Percentiles rank a stretch among this genome's conserved stretches.
These are phyloP conservation scores for Platanthera zijinensis DNA, from an alignment of 106 monocot species.

Conservation along the genomic window DNA sequence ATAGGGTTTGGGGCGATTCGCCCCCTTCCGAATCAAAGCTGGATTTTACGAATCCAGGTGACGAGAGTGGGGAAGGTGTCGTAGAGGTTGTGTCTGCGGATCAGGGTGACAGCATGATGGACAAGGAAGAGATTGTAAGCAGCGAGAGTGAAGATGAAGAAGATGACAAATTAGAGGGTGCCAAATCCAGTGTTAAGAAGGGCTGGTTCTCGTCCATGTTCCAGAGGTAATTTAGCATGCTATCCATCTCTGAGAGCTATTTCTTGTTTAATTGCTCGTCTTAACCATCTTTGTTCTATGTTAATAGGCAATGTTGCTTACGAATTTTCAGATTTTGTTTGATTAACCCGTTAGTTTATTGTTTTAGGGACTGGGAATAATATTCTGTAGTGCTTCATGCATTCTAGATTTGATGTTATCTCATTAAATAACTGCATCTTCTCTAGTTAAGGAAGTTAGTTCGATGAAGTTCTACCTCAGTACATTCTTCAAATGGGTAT, in stretches of 20 bases:
- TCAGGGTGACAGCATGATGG: constrained; percentile 98
- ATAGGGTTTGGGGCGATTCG: constrained; percentile 90
- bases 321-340: background rate
- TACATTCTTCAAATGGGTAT: background rate
- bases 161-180: constrained; percentile 42
- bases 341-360: background rate
- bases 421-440: background rate
- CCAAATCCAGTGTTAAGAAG: constrained; percentile 46
- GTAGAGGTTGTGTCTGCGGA: constrained; percentile 40
- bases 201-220: constrained; percentile 92
- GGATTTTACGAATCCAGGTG: constrained; percentile 75
- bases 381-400: background rate
- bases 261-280: background rate
- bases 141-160: constrained; percentile 86
- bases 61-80: constrained; percentile 71
- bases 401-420: background rate
- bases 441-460: too few relatives aligned
- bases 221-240: constrained; percentile 47
- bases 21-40: constrained; percentile 38
- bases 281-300: background rate
- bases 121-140: constrained; percentile 67
- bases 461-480: too few relatives aligned
- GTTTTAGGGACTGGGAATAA: background rate
- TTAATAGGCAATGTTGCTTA: background rate
- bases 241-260: background rate